phyloP scores from a whole-genome alignment of 192 early-diverging fungal species.

The Gamsiella multidivaricata region DNA sequence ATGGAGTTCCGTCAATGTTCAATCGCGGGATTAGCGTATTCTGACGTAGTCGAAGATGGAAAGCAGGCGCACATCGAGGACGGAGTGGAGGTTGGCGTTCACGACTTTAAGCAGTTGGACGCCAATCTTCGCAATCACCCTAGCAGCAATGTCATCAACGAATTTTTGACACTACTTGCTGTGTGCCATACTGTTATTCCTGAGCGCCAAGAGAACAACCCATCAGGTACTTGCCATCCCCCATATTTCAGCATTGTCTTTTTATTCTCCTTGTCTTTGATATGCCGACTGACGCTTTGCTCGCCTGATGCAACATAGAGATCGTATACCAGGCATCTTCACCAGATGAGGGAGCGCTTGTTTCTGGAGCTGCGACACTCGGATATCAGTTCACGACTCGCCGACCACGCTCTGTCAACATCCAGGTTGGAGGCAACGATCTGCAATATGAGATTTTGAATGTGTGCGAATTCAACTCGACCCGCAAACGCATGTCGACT shows the following conservation, averaged over 20 bases:
- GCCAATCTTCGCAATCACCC: conserved; percentile 69
- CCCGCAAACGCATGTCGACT: conserved; percentile 98
- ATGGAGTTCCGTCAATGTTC: conserved; percentile 92
- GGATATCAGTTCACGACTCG: conserved; percentile 78
- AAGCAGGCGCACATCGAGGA: conserved; percentile 83
- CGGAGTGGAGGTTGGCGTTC: conserved; percentile 74
- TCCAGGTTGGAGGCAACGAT: conserved; percentile 55
- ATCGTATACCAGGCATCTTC: conserved; percentile 96
- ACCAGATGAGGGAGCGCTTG: conserved; percentile 96
- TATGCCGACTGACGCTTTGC: no score
- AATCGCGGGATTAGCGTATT: conserved; percentile 92
- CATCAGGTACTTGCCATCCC: conserved; percentile 21
- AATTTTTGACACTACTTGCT: conserved; percentile 91
- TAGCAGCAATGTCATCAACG: conserved; percentile 76
- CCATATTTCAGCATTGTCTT: not conserved
- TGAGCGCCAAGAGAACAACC: conserved; percentile 66
- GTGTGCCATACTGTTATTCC: conserved; percentile 99
- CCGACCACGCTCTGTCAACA: conserved; percentile 68
- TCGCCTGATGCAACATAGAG: conserved; percentile 32
- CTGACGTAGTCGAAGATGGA: conserved; percentile 90
- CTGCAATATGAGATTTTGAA: conserved; percentile 92
- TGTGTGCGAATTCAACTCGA: conserved; percentile 98
- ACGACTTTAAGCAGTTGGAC: conserved; percentile 70
- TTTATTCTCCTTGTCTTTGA: not conserved
- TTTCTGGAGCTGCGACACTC: conserved; percentile 74